Evolutionary conservation across 176 grass and related monocot genomes (phyloP).

Genomic region (Zoysia pacifica): DNA sequence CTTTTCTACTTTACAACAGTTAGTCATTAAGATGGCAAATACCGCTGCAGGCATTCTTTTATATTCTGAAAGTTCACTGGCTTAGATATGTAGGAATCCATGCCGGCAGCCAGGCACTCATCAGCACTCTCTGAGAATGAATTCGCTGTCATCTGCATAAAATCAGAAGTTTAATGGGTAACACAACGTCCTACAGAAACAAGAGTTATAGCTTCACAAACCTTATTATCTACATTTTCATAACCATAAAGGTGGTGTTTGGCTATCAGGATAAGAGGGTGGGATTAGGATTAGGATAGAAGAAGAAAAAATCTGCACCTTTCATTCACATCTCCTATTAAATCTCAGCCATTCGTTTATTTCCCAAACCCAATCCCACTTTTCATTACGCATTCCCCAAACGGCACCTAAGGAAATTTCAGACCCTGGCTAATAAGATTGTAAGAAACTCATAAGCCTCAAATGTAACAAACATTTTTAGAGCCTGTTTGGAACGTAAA

Average conservation of each 20-base stretch:
- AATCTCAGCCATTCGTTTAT: too few relatives aligned
- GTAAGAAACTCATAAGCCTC: background rate
- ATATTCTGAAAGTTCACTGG: slow-evolving; percentile 80
- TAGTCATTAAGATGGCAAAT: slow-evolving; percentile 61
- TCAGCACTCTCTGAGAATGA: slow-evolving; percentile 71
- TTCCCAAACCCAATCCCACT: too few relatives aligned
- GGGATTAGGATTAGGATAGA: too few relatives aligned
- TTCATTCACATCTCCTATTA: too few relatives aligned
- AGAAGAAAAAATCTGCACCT: too few relatives aligned
- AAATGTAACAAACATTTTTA: background rate
- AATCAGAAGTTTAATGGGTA: slow-evolving; percentile 32
- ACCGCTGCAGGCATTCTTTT: slow-evolving; percentile 70
- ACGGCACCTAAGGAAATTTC: background rate
- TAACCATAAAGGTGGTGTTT: background rate
- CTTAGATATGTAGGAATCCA: slow-evolving; percentile 97
- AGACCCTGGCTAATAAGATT: background rate
- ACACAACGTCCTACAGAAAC: slow-evolving; percentile 1
- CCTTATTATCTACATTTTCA: background rate
- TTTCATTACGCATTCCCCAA: too few relatives aligned
- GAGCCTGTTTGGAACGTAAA: background rate
- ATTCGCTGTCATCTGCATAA: slow-evolving; percentile 94
- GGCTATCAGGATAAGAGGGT: too few relatives aligned
- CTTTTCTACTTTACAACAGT: slow-evolving; percentile 66
- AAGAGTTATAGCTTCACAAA: slow-evolving; percentile 11
- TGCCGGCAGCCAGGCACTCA: slow-evolving; percentile 81